A percentile compares a stretch with the other conserved stretches of the same genome.
Evolutionary conservation across 2,329 filamentous ascomycete species (phyloP).

Genomic region (Fusarium chuoi): DNA sequence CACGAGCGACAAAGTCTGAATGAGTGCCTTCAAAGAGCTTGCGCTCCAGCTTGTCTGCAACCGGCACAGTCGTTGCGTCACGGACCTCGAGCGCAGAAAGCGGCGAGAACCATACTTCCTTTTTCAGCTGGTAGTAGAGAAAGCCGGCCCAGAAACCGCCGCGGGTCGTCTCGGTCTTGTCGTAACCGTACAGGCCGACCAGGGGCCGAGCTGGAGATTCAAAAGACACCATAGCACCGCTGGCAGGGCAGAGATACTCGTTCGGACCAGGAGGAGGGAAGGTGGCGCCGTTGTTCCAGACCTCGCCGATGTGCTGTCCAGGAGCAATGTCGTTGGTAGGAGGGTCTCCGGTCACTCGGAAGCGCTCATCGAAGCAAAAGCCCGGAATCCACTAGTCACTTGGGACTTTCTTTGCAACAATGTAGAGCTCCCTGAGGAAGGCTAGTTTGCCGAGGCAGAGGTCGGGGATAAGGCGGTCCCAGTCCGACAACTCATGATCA

Average conservation of each 20-base stretch:
- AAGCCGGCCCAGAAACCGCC: neutral
- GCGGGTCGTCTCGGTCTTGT: neutral
- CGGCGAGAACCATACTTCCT: neutral
- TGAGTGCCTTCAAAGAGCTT: neutral
- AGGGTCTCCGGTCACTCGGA: neutral
- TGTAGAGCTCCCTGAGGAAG: neutral
- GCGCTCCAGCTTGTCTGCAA: neutral
- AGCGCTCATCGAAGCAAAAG: neutral
- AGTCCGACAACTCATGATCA: neutral
- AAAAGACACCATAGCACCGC: neutral
- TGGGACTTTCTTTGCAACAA: neutral
- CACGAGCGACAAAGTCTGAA: neutral
- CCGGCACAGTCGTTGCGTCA: neutral
- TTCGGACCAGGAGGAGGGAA: neutral
- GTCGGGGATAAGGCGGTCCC: neutral
- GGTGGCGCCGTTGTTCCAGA: neutral
- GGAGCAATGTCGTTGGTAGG: neutral
- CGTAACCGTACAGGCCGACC: neutral
- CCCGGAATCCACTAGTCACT: neutral
- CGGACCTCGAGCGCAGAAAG: neutral
- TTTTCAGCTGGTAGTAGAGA: neutral
- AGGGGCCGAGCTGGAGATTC: neutral
- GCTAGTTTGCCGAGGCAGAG: neutral
- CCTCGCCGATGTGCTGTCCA: neutral
- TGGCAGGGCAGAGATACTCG: neutral